Conservation (phyloP, 441 rosid species). For the Pelargonium australe region DNA sequence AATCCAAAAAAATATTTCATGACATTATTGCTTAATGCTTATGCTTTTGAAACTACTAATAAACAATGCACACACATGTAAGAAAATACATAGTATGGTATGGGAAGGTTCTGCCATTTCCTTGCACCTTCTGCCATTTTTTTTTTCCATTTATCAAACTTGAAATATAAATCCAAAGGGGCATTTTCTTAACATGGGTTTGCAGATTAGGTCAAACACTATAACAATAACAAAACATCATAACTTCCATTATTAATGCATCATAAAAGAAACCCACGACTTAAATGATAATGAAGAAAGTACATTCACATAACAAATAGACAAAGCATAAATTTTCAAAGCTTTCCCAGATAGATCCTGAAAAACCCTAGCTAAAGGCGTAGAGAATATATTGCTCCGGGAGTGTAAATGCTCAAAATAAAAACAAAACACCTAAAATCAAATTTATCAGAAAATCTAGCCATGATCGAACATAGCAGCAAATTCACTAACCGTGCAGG, state of each 20-base stretch:
- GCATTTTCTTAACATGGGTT: background rate
- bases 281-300: background rate
- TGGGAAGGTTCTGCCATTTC: background rate
- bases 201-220: background rate
- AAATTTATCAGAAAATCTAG: background rate
- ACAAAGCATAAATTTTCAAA: background rate
- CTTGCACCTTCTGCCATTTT: slow-evolving; percentile 4
- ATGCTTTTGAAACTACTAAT: background rate
- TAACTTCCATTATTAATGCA: background rate
- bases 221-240: background rate
- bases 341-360: background rate
- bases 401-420: background rate
- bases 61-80: background rate
- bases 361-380: no score
- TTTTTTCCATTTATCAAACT: background rate
- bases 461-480: no score
- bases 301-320: background rate
- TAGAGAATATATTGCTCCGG: no score
- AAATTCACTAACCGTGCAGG: no score
- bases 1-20: no score
- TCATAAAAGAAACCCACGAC: background rate
- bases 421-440: background rate
- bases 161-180: background rate
- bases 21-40: no score
- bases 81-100: background rate